Conservation (phyloP, 164 flowering plant genomes). For the Vitis labrusca region DNA sequence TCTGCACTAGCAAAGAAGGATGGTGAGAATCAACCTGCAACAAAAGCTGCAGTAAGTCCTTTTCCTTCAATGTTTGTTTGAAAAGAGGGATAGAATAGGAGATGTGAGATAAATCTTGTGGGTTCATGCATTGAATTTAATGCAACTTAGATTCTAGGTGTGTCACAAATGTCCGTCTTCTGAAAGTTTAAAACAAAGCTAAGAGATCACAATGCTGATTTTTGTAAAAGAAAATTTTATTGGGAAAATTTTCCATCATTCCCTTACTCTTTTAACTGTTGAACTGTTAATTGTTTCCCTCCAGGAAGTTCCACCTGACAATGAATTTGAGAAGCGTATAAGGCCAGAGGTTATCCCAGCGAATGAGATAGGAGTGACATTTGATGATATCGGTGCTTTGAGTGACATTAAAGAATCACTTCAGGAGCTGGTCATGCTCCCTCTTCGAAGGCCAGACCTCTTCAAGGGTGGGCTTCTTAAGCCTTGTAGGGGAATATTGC, state of each 20-base stretch:
- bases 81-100: no score
- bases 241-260: no score
- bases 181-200: not conserved
- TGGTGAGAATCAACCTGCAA: slow-evolving; percentile 29
- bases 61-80: not conserved
- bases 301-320: slow-evolving; percentile 50
- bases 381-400: slow-evolving; percentile 50
- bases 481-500: slow-evolving; percentile 55
- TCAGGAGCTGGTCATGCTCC: slow-evolving; percentile 62
- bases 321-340: slow-evolving; percentile 58
- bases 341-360: slow-evolving; percentile 60
- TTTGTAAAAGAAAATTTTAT: no score
- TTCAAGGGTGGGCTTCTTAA: slow-evolving; percentile 57
- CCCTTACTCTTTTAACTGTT: not conserved
- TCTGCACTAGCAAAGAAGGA: slow-evolving; percentile 37
- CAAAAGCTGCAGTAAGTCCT: slow-evolving; percentile 35
- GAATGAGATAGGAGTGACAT: slow-evolving; percentile 50
- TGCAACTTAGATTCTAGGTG: not conserved
- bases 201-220: not conserved
- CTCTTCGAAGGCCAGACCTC: slow-evolving; percentile 60
- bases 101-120: slow-evolving; percentile 1
- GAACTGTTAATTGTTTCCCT: not conserved
- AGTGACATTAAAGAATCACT: slow-evolving; percentile 58
- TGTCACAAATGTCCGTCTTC: not conserved
- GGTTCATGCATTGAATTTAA: not conserved